Evolutionary conservation across 257 asterid genomes (phyloP).

Genomic region (Prunella vulgaris): DNA sequence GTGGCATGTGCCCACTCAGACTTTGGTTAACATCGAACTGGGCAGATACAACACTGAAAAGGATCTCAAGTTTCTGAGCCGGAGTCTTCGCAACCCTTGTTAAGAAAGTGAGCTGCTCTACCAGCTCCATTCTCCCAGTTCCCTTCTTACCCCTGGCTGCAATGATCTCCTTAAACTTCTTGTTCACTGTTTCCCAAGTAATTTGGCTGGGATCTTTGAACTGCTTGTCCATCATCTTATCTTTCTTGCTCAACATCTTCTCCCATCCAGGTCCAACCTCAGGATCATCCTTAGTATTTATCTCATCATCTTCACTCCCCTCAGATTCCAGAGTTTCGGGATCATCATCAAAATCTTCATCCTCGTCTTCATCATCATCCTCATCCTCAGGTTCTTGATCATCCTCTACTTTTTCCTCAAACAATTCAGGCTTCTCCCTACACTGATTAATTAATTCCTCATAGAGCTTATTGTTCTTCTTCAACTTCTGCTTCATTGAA

Average conservation of each 20-base stretch:
- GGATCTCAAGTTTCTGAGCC: constrained; percentile 93
- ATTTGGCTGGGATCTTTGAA: constrained; percentile 84
- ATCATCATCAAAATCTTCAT: constrained; percentile 40
- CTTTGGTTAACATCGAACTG: constrained; percentile 89
- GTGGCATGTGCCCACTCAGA: constrained; percentile 93
- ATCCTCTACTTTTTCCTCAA: constrained; percentile 60
- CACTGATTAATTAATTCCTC: constrained; percentile 75
- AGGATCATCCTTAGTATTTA: constrained; percentile 26
- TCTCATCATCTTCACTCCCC: constrained; percentile 52
- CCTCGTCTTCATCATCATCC: constrained; percentile 51
- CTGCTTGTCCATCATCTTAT: constrained; percentile 85
- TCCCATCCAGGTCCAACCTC: constrained; percentile 66
- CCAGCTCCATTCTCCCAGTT: constrained; percentile 82
- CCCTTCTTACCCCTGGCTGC: constrained; percentile 95
- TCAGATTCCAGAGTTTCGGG: constrained; percentile 35
- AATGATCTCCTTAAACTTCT: constrained; percentile 83
- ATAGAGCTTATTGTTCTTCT: constrained; percentile 76
- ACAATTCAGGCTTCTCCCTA: constrained; percentile 80
- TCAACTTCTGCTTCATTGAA: constrained; percentile 89
- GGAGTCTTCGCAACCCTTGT: constrained; percentile 94
- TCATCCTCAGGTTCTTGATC: constrained; percentile 62
- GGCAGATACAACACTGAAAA: constrained; percentile 83
- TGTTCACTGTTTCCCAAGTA: constrained; percentile 91
- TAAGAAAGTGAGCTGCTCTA: constrained; percentile 92
- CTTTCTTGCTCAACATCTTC: constrained; percentile 82